Conservation (phyloP, 805 yeast genomes). For the Ogataea thermomethanolica region DNA sequence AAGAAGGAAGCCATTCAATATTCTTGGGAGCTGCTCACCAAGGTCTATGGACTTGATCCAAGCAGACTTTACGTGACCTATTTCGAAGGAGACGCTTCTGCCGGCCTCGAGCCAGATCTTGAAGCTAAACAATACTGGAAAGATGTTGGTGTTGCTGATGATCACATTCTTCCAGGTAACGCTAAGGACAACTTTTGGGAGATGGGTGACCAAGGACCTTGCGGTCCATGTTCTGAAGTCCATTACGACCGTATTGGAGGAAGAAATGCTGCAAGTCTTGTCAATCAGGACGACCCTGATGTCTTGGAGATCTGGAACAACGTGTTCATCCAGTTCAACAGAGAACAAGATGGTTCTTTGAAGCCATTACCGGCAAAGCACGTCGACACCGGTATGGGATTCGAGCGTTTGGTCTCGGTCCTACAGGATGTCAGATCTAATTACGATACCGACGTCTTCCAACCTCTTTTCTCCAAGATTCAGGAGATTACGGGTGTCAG, state of each 20-base stretch:
- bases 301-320: conserved; percentile 97
- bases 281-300: conserved; percentile 96
- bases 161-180: conserved; percentile 89
- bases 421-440: conserved; percentile 89
- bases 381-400: conserved; percentile 98
- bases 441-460: conserved; percentile 96
- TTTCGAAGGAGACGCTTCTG: conserved; percentile 85
- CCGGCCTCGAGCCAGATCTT: conserved; percentile 86
- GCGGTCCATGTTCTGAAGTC: conserved; percentile 98
- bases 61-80: conserved; percentile 91
- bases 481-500: conserved; percentile 93
- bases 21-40: conserved; percentile 90
- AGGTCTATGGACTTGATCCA: conserved; percentile 73
- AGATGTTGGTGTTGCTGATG: conserved; percentile 83
- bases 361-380: conserved; percentile 89
- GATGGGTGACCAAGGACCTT: conserved; percentile 99
- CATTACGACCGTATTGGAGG: conserved; percentile 99
- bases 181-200: conserved; percentile 97
- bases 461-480: conserved; percentile 80
- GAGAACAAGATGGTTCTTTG: conserved; percentile 83
- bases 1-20: conserved; percentile 85
- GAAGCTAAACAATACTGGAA: conserved; percentile 90
- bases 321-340: conserved; percentile 94
- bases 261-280: conserved; percentile 87
- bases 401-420: conserved; percentile 93